Percentiles rank a stretch among this genome's conserved stretches.
These are phyloP conservation scores for Lippia alba DNA, from an alignment of 305 asterid species.

Conservation along the genomic window DNA sequence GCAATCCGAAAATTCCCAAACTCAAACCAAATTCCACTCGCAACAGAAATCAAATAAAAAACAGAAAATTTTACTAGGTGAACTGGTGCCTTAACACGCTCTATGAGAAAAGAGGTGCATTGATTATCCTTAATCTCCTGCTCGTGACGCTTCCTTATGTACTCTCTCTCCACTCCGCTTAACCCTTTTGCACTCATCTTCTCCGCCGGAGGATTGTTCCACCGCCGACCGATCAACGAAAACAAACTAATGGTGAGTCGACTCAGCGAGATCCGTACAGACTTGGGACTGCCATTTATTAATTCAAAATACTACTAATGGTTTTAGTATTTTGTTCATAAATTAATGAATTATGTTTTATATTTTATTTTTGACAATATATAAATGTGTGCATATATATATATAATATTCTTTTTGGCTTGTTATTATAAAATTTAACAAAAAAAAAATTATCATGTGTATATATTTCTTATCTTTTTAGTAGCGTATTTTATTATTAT, in stretches of 20 bases:
- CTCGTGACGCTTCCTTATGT: conserved; percentile 57
- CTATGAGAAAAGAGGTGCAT: conserved; percentile 70
- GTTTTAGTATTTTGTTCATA: too few relatives aligned
- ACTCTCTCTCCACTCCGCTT: conserved; percentile 56
- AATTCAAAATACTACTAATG: too few relatives aligned
- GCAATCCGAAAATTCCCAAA: conserved; percentile 14
- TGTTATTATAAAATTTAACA: too few relatives aligned
- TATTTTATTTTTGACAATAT: too few relatives aligned
- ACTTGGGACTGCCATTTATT: conserved; percentile 32
- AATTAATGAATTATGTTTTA: too few relatives aligned
- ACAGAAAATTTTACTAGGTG: conserved; percentile 59
- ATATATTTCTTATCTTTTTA: too few relatives aligned
- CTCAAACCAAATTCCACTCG: not conserved
- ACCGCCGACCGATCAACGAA: conserved; percentile 27
- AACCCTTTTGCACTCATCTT: conserved; percentile 53
- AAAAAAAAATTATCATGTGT: too few relatives aligned
- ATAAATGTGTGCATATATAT: too few relatives aligned
- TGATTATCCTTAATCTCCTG: conserved; percentile 65
- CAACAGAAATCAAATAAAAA: not conserved
- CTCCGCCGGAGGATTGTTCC: not conserved
- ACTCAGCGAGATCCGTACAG: conserved; percentile 35
- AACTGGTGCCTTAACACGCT: conserved; percentile 74
- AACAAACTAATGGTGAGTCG: conserved; percentile 16
- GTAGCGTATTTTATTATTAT: too few relatives aligned
- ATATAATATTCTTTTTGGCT: too few relatives aligned